A percentile compares a stretch with the other conserved stretches of the same genome.
Evolutionary conservation across 108 stramenopile species (phyloP).

Genomic region (Cyclotella choctawhatcheeana): DNA sequence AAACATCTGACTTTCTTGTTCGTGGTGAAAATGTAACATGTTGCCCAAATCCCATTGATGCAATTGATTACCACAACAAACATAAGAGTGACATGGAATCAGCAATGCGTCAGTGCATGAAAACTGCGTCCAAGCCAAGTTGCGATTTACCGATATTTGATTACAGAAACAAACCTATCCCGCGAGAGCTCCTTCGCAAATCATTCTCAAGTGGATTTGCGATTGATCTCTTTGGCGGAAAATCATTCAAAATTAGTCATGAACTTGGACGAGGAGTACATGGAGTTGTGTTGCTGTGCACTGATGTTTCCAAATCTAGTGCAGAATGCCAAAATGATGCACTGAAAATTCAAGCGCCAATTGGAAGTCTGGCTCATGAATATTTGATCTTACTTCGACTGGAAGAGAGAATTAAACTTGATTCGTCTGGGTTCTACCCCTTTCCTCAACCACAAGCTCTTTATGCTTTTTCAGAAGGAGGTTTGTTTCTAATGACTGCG

Average conservation of each 20-base stretch:
- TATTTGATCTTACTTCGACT: conserved; percentile 56
- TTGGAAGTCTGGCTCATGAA: conserved; percentile 74
- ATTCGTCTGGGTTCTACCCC: conserved; percentile 39
- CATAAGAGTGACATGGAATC: conserved; percentile 42
- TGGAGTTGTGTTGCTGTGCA: conserved; percentile 70
- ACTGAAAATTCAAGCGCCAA: conserved; percentile 80
- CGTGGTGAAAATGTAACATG: conserved; percentile 22
- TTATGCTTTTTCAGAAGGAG: conserved; percentile 69
- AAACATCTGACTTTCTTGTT: conserved; percentile 30
- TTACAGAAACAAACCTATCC: conserved; percentile 31
- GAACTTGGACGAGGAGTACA: conserved; percentile 80
- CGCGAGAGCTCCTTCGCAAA: conserved; percentile 43
- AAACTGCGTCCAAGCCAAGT: conserved; percentile 27
- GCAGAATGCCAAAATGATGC: conserved; percentile 49
- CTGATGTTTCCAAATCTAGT: conserved; percentile 13
- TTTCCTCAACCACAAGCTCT: conserved; percentile 71
- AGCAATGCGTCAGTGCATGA: conserved; percentile 42
- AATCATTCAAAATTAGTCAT: conserved; percentile 47
- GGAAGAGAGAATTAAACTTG: conserved; percentile 47
- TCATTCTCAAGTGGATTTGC: conserved; percentile 45
- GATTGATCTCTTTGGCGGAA: conserved; percentile 53
- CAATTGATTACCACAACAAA: conserved; percentile 28
- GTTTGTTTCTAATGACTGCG: conserved; percentile 75
- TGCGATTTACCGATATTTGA: conserved; percentile 32
- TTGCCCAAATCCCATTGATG: neutral